Conservation (phyloP, 768 basidiomycete species). For the Leccinum variicolor region DNA sequence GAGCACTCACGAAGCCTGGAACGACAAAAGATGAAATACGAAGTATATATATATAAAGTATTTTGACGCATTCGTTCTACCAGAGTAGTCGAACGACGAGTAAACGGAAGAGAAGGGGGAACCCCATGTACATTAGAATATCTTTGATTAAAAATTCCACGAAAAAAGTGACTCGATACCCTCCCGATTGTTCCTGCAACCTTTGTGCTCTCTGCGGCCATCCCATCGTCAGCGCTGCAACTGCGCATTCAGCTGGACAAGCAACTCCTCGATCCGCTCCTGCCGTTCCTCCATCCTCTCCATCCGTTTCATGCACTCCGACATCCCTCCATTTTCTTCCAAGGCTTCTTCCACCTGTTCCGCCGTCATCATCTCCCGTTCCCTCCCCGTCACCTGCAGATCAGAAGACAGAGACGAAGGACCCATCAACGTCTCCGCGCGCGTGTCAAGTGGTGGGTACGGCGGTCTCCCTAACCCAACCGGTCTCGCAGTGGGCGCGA, state of each 20-base stretch:
- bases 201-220: not conserved
- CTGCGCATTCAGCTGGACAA: constrained; percentile 31
- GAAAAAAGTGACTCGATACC: not conserved
- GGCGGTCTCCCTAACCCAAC: constrained; percentile 8
- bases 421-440: constrained; percentile 15
- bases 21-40: constrained; percentile 2
- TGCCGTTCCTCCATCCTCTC: constrained; percentile 43
- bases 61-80: not conserved
- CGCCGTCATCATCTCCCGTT: constrained; percentile 18
- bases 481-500: not conserved
- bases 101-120: not conserved
- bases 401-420: constrained; percentile 30
- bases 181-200: not conserved
- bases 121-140: not conserved
- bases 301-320: constrained; percentile 34
- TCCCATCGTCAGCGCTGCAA: constrained; percentile 9
- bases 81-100: not conserved
- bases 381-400: constrained; percentile 1
- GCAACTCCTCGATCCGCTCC: constrained; percentile 46
- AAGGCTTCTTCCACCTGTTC: constrained; percentile 27
- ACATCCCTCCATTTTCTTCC: constrained; percentile 25
- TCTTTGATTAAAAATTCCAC: not conserved
- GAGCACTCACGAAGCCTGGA: not conserved
- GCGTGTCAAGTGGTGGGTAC: constrained; percentile 23
- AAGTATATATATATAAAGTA: not conserved